Evolutionary conservation across 2,329 filamentous ascomycete genomes (phyloP), one percentile per base, ranked within the genome.

Genomic region (Orbilia quercus): DNA sequence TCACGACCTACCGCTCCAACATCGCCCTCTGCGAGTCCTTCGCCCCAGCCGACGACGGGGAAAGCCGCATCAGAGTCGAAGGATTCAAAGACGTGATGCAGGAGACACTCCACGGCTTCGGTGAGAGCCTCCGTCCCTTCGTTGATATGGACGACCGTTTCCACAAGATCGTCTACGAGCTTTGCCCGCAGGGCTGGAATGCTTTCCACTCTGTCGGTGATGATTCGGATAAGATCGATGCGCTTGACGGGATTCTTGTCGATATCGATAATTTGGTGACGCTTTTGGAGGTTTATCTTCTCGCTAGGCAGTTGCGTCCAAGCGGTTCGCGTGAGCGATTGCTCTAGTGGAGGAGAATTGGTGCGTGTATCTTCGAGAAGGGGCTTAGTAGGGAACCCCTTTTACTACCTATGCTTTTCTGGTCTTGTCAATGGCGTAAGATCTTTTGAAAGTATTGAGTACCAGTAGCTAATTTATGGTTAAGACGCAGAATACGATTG

Each of bases 111-210:
- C 44, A 63, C 47, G 6, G 28, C 2, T 34, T 63, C 18, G 25
- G 18, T 9, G 25, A 48, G 3, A 28, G 20, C 4, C 16, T 60
- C 9, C 42, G 44, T 9, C 42, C 28, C 5, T 60, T 50, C 18
- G 20, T 23, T 14, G 25, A 11, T 7, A 50, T 50, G 11, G 47
- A 53, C 12, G 20, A 28, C 3, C 2, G 1, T 1, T 31, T 14
- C 11, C 45, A 42, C 14, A 12, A 18, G 1, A 7, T 63, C 5
- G 45, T 18, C 7, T 63, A 63, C 36, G 20, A 63, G 1, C 1
- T 42, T 23, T 42, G 31, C 20, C 58, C 58, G 18, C 2, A 2
- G 2, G 28, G 31, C 7, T 63, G 58, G 58, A 63, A 63, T 34
- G 18, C 53, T n/a, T 63, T 63, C 23, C 50, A 40, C 47, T 12